Base-by-base conservation (phyloP, 352 stramenopile species). In the Phytophthora citricola region DNA sequence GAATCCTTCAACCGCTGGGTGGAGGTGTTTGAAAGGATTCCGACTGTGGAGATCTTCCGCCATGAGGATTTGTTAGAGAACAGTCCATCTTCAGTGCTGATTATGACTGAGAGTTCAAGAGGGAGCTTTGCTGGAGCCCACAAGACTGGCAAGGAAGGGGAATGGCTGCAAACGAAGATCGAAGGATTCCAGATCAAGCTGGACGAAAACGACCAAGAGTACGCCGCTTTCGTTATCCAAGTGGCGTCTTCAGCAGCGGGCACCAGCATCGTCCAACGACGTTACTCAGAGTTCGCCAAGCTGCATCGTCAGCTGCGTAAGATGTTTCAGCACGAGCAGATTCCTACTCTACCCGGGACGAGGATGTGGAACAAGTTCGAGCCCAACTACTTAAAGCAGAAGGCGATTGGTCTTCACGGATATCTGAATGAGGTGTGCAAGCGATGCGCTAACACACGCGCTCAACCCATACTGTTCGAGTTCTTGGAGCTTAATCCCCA, bases 341-440 rank as follows among this genome's bases (percentile, higher is more conserved):
- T 95, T 27, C 87, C 87, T 20, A 57, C 66, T 3, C 68, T 95
- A 32, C 88, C 88, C 0, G 63, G 77, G 2, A 94, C 88, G 14
- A 76, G 88, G 36, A 86, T 95, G 69, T 95, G 85, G 85, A 89
- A 85, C 74, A 94, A 94, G 61, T 90, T 94, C 38, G 88, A 95
- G 15, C 81, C 85, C 2, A 77, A 73, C 8, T 95, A 95, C 61
- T 52, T 95, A 31, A 94, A 92, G 58, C 72, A 92, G 36, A 94
- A 94, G 56, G 83, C 83, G 2, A 80, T 92, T 10, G 77, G 55
- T 3, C 74, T 94, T 29, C 84, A 92, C 32, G 79, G 79, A 5
- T 94, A 94, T 67, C 60, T 94, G 10, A 82, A 76, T 9, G 81
- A 91, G 58, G 68, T 94, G 11, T 90, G 82, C 73, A 90, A 91